Conservation (phyloP, 306 rosid genomes). For the Pterocarpus santalinus region DNA sequence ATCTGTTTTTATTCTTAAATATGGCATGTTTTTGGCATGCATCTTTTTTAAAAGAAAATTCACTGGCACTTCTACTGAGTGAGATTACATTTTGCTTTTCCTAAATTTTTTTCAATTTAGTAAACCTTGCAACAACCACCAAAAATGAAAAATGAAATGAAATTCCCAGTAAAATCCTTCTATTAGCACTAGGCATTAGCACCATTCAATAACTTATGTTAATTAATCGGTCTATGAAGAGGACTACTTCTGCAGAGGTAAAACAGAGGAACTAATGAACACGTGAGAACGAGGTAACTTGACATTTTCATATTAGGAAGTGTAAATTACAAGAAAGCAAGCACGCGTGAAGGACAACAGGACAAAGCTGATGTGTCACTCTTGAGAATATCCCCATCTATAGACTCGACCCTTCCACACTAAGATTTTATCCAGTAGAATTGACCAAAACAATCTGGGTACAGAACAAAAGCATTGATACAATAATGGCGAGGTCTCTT, state of each 20-base stretch:
- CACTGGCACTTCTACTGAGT: background rate
- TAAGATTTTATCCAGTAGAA: slow-evolving; percentile 26
- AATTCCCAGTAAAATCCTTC: background rate
- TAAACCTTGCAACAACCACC: background rate
- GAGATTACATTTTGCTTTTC: background rate
- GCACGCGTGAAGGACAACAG: slow-evolving; percentile 32
- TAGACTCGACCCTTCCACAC: slow-evolving; percentile 14
- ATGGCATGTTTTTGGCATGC: background rate
- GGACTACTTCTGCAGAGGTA: no score
- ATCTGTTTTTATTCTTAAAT: background rate
- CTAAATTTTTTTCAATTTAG: no score
- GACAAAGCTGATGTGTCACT: slow-evolving; percentile 8
- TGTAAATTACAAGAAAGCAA: slow-evolving; percentile 35
- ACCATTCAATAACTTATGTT: background rate
- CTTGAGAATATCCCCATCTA: slow-evolving; percentile 14
- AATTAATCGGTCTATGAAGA: background rate
- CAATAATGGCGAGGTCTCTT: slow-evolving; percentile 41
- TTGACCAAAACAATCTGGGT: slow-evolving; percentile 15
- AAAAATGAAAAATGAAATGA: background rate
- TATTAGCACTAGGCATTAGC: background rate
- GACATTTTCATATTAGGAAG: slow-evolving; percentile 1
- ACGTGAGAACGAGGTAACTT: background rate
- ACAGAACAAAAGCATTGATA: slow-evolving; percentile 27
- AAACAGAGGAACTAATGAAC: background rate
- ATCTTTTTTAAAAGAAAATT: background rate